These are phyloP conservation scores for Amoeboaphelidium protococcarum DNA, from an alignment of 371 early-diverging fungal species.

Conservation along the genomic window DNA sequence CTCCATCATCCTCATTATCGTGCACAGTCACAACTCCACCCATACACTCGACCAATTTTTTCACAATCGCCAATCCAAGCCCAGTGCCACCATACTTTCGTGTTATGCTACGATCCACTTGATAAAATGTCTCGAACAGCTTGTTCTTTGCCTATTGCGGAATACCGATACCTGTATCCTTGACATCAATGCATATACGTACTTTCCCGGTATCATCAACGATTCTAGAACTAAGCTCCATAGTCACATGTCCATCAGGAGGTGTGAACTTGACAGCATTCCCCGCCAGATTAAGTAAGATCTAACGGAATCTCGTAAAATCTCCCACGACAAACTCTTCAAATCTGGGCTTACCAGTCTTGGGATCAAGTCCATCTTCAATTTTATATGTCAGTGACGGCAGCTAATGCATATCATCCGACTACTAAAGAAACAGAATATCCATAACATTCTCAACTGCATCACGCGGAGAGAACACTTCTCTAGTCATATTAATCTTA, in stretches of 20 bases:
- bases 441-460: not conserved
- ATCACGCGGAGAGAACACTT: not conserved
- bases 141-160: conserved; percentile 32
- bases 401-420: not conserved
- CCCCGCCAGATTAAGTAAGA: not conserved
- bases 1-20: not conserved
- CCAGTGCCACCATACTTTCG: conserved; percentile 63
- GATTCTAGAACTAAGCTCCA: not conserved
- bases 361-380: too few species aligned
- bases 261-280: not conserved
- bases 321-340: not conserved
- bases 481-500: not conserved
- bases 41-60: conserved; percentile 40
- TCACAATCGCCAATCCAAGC: conserved; percentile 49
- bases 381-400: not conserved
- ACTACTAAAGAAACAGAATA: not conserved
- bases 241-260: not conserved
- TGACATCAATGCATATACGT: conserved; percentile 11
- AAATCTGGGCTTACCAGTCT: not conserved
- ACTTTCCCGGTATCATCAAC: not conserved
- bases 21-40: conserved; percentile 26
- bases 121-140: conserved; percentile 53
- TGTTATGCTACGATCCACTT: conserved; percentile 52
- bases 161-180: conserved; percentile 65
- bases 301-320: not conserved